Evolutionary conservation across 2,329 filamentous ascomycete species (phyloP).

Genomic region (Pseudogymnoascus verrucosus): DNA sequence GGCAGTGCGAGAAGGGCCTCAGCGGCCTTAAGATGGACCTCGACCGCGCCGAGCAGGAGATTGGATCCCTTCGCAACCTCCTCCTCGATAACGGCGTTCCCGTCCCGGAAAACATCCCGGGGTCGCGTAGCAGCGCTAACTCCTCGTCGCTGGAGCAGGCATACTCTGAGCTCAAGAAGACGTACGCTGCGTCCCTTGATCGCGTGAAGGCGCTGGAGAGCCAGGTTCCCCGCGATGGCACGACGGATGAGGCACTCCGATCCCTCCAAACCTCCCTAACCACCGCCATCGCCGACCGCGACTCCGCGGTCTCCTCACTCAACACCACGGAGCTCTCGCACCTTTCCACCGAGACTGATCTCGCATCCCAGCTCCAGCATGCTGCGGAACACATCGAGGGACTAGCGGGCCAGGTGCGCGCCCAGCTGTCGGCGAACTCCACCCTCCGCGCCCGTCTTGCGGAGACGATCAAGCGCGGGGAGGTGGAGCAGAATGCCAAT

Average conservation of each 20-base stretch:
- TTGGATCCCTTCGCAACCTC: conserved; percentile 68
- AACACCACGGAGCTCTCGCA: conserved; percentile 47
- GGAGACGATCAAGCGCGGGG: conserved; percentile 73
- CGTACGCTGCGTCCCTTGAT: conserved; percentile 58
- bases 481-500: conserved; percentile 72
- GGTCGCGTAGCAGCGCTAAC: conserved; percentile 30
- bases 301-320: conserved; percentile 58
- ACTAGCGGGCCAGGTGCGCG: conserved; percentile 68
- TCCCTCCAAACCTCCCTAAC: conserved; percentile 62
- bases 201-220: conserved; percentile 58
- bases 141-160: conserved; percentile 66
- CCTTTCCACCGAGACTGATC: conserved; percentile 51
- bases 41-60: conserved; percentile 90
- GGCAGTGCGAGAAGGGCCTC: conserved; percentile 87
- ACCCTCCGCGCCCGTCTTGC: conserved; percentile 67
- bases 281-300: conserved; percentile 61
- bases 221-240: conserved; percentile 43
- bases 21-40: conserved; percentile 91
- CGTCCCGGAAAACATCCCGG: conserved; percentile 44
- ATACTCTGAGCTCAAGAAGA: conserved; percentile 67
- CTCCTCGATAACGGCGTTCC: conserved; percentile 77
- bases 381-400: conserved; percentile 73
- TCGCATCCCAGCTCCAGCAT: conserved; percentile 62
- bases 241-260: conserved; percentile 53
- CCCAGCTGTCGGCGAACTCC: conserved; percentile 72